Percentiles rank a stretch among this genome's conserved stretches.
These are phyloP conservation scores for Gracilaria vermiculophylla DNA, from an alignment of 23 red algal genomes.

Conservation along the genomic window DNA sequence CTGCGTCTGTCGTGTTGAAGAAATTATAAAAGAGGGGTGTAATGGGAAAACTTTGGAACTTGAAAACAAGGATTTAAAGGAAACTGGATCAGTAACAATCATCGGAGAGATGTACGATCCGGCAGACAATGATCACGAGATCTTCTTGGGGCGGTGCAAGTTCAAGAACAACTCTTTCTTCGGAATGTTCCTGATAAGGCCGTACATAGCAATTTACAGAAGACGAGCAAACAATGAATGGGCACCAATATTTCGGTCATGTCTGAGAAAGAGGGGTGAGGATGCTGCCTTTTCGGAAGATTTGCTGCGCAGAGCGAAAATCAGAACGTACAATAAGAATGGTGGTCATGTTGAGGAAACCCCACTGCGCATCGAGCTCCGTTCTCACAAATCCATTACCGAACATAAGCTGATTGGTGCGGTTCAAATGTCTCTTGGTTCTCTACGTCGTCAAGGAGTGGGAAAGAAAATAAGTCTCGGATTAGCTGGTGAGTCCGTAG, in stretches of 20 bases:
- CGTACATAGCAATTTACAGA: slow-evolving; percentile 73
- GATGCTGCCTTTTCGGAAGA: slow-evolving; percentile 63
- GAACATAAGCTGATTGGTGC: slow-evolving; percentile 78
- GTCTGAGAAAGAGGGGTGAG: slow-evolving; percentile 51
- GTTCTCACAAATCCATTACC: slow-evolving; percentile 61
- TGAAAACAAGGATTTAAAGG: slow-evolving; percentile 55
- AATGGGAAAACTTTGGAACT: slow-evolving; percentile 61
- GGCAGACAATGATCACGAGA: slow-evolving; percentile 39
- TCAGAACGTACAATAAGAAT: slow-evolving; percentile 38
- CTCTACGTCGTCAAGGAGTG: slow-evolving; percentile 55
- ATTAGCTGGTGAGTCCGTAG: slow-evolving; percentile 74
- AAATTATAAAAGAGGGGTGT: slow-evolving; percentile 50
- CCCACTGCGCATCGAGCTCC: slow-evolving; percentile 63
- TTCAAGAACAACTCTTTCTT: slow-evolving; percentile 66
- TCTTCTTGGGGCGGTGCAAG: slow-evolving; percentile 57
- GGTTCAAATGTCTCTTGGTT: slow-evolving; percentile 73
- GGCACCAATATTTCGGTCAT: slow-evolving; percentile 72
- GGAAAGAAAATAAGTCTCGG: slow-evolving; percentile 72
- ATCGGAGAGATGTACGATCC: slow-evolving; percentile 60
- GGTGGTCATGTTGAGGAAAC: slow-evolving; percentile 65
- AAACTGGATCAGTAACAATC: slow-evolving; percentile 54
- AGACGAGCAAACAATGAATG: slow-evolving; percentile 73
- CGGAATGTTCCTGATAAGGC: slow-evolving; percentile 62
- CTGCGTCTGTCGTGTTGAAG: slow-evolving; percentile 42
- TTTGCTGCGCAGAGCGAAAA: slow-evolving; percentile 38